Conservation (phyloP, 2,329 filamentous ascomycete genomes). For the Trichoderma sp. region DNA sequence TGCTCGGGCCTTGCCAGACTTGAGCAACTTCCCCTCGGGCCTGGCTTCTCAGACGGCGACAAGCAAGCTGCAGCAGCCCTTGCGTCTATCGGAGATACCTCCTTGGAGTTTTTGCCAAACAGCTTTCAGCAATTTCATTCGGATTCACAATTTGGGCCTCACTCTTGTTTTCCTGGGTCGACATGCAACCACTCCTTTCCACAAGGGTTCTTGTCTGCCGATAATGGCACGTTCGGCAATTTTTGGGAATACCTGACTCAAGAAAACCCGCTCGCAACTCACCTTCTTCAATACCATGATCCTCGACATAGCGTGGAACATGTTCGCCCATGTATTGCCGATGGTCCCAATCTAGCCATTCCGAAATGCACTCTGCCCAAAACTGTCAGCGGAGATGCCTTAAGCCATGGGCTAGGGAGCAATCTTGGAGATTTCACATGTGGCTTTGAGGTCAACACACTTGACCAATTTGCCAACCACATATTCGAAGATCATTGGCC, state of each 20-base stretch:
- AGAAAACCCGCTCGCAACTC: slow-evolving; percentile 29
- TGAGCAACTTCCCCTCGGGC: neutral
- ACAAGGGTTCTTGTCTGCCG: slow-evolving; percentile 20
- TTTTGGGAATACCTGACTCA: slow-evolving; percentile 24
- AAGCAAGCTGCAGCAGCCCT: slow-evolving; percentile 33
- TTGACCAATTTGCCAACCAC: slow-evolving; percentile 30
- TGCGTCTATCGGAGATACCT: slow-evolving; percentile 31
- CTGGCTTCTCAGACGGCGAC: slow-evolving; percentile 25
- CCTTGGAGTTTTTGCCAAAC: neutral
- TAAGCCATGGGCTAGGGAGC: slow-evolving; percentile 22
- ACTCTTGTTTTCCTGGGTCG: neutral
- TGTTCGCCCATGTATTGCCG: slow-evolving; percentile 29
- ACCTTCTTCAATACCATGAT: slow-evolving; percentile 34
- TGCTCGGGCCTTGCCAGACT: slow-evolving; percentile 27
- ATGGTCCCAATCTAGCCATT: slow-evolving; percentile 28
- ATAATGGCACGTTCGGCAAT: slow-evolving; percentile 21
- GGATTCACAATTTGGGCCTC: neutral
- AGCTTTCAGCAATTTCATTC: neutral
- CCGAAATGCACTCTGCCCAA: slow-evolving; percentile 32
- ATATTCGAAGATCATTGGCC: slow-evolving; percentile 31
- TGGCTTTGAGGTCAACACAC: slow-evolving; percentile 31
- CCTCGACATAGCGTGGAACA: slow-evolving; percentile 27
- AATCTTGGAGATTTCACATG: slow-evolving; percentile 27
- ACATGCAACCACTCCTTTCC: neutral
- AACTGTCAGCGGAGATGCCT: slow-evolving; percentile 17